A percentile compares a stretch with the other conserved stretches of the same genome.
phyloP scores from a whole-genome alignment of 805 yeast species.

The Candida ovalis region DNA sequence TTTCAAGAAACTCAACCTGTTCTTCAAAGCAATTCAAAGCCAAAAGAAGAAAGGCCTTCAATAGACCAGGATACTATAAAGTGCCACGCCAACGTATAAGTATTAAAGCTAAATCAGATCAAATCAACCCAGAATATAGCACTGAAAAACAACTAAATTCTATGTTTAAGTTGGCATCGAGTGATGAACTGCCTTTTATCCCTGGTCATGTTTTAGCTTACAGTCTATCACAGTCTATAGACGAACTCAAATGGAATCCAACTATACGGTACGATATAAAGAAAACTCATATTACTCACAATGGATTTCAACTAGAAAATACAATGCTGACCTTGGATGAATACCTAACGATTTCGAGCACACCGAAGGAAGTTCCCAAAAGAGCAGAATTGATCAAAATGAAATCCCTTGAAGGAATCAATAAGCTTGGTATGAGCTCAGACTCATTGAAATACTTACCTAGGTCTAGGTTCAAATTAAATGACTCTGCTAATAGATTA shows the following conservation, averaged over 20 bases:
- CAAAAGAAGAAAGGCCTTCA: constrained; percentile 11
- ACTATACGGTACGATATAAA: constrained; percentile 18
- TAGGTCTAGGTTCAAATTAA: constrained; percentile 2
- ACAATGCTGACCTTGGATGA: constrained; percentile 13
- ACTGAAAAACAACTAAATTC: constrained; percentile 12
- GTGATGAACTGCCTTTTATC: constrained; percentile 10
- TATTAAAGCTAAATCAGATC: constrained; percentile 1
- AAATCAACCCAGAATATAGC: constrained; percentile 2
- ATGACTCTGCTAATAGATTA: constrained; percentile 11
- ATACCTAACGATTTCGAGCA: constrained; percentile 7
- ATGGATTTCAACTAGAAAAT: constrained; percentile 12
- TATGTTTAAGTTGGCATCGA: constrained; percentile 13
- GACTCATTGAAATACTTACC: constrained; percentile 10
- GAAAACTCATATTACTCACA: constrained; percentile 7
- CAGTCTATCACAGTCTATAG: constrained; percentile 8
- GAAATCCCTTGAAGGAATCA: constrained; percentile 8
- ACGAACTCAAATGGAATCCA: constrained; percentile 21
- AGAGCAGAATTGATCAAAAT: neutral
- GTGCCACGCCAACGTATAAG: constrained; percentile 2
- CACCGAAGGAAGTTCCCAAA: neutral
- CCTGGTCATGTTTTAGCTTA: constrained; percentile 21
- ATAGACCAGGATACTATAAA: constrained; percentile 10
- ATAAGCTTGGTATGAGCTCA: constrained; percentile 9
- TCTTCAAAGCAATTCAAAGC: constrained; percentile 7
- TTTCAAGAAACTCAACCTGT: constrained; percentile 2